Evolutionary conservation across 768 basidiomycete genomes (phyloP).

Genomic region (Coprinopsis marcescibilis): DNA sequence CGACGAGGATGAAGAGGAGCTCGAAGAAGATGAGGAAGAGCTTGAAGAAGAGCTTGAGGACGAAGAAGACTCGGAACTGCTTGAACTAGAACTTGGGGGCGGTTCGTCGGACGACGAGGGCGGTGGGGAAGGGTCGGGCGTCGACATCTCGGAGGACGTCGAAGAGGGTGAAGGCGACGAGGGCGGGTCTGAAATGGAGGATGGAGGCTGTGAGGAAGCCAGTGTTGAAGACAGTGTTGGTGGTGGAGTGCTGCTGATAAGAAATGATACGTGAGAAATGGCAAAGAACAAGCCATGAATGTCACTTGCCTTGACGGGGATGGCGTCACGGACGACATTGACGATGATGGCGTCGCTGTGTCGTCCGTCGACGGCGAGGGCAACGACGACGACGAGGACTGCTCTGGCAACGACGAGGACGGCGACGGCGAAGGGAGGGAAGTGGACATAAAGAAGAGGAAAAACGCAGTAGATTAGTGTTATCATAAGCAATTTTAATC

Average conservation of each 20-base stretch:
- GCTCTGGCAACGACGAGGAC: not conserved
- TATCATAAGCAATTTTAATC: too few relatives aligned
- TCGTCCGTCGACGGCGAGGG: not conserved
- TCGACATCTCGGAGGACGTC: conserved; percentile 14
- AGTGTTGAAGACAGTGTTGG: conserved; percentile 17
- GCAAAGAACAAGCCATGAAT: not conserved
- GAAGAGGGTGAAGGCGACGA: conserved; percentile 12
- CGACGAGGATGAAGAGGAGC: conserved; percentile 13
- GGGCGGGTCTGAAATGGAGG: too few relatives aligned
- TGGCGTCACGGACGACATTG: not conserved
- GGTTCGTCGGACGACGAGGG: conserved; percentile 11
- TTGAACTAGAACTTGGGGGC: conserved; percentile 11
- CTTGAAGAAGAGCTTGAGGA: conserved; percentile 17
- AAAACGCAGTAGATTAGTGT: too few relatives aligned
- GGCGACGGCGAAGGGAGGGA: not conserved
- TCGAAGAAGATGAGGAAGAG: conserved; percentile 17
- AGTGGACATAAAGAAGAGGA: not conserved
- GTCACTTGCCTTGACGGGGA: not conserved
- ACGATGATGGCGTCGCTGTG: not conserved
- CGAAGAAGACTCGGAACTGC: conserved; percentile 12
- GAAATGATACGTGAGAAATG: conserved; percentile 15
- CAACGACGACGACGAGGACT: not conserved
- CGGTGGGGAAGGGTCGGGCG: too few relatives aligned
- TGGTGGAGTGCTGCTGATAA: conserved; percentile 11
- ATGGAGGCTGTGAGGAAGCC: too few relatives aligned